Evolutionary conservation across 495 filamentous ascomycete species (phyloP), one percentile per base, ranked within the genome.

Genomic region (Haplographium delicatum): DNA sequence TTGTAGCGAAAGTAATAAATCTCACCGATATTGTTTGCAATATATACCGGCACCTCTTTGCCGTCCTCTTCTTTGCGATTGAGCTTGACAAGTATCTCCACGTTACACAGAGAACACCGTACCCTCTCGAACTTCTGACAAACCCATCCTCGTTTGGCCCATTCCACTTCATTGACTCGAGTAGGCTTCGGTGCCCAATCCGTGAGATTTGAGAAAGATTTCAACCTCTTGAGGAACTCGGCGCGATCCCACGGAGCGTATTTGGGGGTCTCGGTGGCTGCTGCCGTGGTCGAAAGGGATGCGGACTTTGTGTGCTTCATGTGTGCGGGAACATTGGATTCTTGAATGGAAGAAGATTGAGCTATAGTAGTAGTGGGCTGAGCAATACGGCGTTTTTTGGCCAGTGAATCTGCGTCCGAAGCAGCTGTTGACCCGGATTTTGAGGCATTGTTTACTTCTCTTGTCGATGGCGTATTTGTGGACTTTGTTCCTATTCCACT

Each of bases 121-220:
- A 97, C 90, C 9, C 83, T 81, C 65, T 93, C 86, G 57, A 81
- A 81, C 56, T 84, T 86, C 18, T 84, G 78, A 62, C 91, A 96
- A 2, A 81, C 75, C 93, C 93, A 98, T 2, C 93, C 93, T 25
- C 86, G 75, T 72, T 91, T 96, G 5, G 91, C 90, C 94, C 94
- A 98, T 66, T 88, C 82, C 5, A 96, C 86, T 68, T 97, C 93
- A 61, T 81, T 90, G 55, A 97, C 84, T 28, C 71, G 68, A 9
- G 86, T 73, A 3, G 93, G 88, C 69, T 86, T 97, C 46, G 73
- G 84, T 57, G 74, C 79, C 93, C 93, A 98, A 61, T 86, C 79
- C 50, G 89, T 90, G 35, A 96, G 82, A 53, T 89, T 88, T 45
- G 89, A 82, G 57, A 93, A 98, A 1, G 91, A 93, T 54, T 84